Evolutionary conservation across 805 yeast species (phyloP).

Genomic region (Zygosaccharomyces kombuchaensis): DNA sequence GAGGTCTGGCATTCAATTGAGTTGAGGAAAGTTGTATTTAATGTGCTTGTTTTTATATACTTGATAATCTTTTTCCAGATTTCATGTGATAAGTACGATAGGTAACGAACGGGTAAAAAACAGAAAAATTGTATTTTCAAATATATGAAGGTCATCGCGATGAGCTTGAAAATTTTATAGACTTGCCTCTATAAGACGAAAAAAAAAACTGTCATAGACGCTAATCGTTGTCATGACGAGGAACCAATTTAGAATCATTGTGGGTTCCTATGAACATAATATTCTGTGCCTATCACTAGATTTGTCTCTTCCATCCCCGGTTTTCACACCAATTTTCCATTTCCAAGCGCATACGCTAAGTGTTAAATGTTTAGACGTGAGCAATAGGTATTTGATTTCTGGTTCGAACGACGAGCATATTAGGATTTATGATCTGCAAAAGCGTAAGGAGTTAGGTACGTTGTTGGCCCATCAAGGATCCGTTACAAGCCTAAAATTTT

Average conservation of each 20-base stretch:
- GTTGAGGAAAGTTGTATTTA: neutral
- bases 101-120: neutral
- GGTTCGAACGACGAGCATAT: constrained; percentile 97
- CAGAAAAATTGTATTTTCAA: neutral
- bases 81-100: neutral
- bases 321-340: constrained; percentile 91
- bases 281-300: constrained; percentile 75
- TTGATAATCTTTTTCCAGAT: neutral
- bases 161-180: constrained; percentile 3
- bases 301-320: constrained; percentile 47
- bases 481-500: constrained; percentile 70
- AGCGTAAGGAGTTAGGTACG: constrained; percentile 90
- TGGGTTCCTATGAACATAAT: constrained; percentile 95
- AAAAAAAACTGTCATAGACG: neutral
- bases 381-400: constrained; percentile 80
- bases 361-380: constrained; percentile 76
- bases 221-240: constrained; percentile 13
- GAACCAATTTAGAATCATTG: constrained; percentile 69
- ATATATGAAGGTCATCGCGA: constrained; percentile 6
- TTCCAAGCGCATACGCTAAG: constrained; percentile 92
- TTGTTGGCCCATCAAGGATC: constrained; percentile 86
- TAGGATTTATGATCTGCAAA: constrained; percentile 88
- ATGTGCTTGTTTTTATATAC: neutral
- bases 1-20: neutral
- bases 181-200: neutral